These are phyloP conservation scores for Fusarium multiceps DNA, from an alignment of 2,329 filamentous ascomycete species.

Conservation along the genomic window DNA sequence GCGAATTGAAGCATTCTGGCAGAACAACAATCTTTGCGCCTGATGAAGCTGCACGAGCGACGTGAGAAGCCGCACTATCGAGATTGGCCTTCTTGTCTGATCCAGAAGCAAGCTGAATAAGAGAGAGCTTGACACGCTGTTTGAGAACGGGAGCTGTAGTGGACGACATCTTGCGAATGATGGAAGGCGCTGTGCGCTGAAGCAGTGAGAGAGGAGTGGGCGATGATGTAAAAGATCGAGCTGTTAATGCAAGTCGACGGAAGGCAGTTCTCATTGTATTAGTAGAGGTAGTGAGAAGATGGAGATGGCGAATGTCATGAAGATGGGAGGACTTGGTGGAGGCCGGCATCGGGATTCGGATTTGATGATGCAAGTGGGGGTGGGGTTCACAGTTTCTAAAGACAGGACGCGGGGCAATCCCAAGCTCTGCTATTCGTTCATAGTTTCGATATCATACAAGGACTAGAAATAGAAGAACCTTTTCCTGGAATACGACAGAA, in stretches of 20 bases:
- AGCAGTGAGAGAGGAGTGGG: conserved; percentile 31
- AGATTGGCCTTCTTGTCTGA: conserved; percentile 90
- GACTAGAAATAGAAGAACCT: no score
- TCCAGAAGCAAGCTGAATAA: conserved; percentile 84
- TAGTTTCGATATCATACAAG: neutral
- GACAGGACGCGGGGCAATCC: conserved; percentile 29
- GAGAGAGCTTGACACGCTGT: conserved; percentile 80
- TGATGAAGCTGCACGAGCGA: conserved; percentile 78
- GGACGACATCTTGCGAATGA: conserved; percentile 52
- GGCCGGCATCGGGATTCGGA: conserved; percentile 20
- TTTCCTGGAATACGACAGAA: no score
- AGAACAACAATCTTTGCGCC: conserved; percentile 91
- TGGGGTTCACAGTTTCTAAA: conserved; percentile 19
- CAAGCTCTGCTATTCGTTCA: conserved; percentile 16
- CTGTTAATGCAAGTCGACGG: conserved; percentile 15
- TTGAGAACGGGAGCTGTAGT: conserved; percentile 66
- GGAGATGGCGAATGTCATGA: neutral
- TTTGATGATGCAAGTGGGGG: conserved; percentile 32
- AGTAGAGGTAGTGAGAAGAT: conserved; percentile 1
- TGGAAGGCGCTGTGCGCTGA: conserved; percentile 15
- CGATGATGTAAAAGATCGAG: conserved; percentile 28
- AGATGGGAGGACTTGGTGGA: conserved; percentile 7
- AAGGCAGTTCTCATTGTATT: conserved; percentile 38
- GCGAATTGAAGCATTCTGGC: conserved; percentile 98
- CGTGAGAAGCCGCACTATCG: conserved; percentile 79